Evolutionary conservation across 495 filamentous ascomycete species (phyloP), one percentile per base, ranked within the genome.

Genomic region (Daldinia grandis): DNA sequence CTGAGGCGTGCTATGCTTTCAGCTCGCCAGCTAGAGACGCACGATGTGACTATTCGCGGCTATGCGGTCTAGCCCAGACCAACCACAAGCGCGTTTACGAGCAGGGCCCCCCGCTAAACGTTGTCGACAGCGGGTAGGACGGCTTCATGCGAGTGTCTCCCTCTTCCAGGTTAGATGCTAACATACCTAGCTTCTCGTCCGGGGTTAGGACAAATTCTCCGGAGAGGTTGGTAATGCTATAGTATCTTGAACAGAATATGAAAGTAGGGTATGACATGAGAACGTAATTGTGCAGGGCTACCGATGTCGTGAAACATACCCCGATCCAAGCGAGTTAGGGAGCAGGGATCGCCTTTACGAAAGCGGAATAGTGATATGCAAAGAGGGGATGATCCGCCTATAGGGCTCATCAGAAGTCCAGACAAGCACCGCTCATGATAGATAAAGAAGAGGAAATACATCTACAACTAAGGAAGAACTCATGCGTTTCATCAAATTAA

Each of bases 361-460:
- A 69, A 54, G 21, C 0, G 67, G 67, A 33, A 64, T 64, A 60
- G 67, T 56, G 56, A 28, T 15, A 59, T 60, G 54, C 47, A 60
- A 21, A 35, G 37, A 14, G 37, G 31, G 55, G 54, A 51, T 24
- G 66, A 58, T 63, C 59, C 66, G 59, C 59, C 42, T 62, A 28
- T 69, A 58, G 54, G 66, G 66, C 53, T 58, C 30, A 31, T 37
- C 35, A 58, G 27, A 30, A 27, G 27, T 31, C 25, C 4, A 27
- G 25, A 27, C 25, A 27, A 27, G 25, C 25, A 27, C 25, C 25
- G 25, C 25, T 27, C 25, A 27, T 27, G 4, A 4, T 27, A 27
- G 4, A 27, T n/a, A 40, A n/a, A 40, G 4, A 14, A 7, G 12
- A 24, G 17, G 10, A 21, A 24, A 21, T 47, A 24, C 42, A 21